These are phyloP conservation scores for Cytospora leucostoma DNA, from an alignment of 2,329 filamentous ascomycete genomes.

Conservation along the genomic window DNA sequence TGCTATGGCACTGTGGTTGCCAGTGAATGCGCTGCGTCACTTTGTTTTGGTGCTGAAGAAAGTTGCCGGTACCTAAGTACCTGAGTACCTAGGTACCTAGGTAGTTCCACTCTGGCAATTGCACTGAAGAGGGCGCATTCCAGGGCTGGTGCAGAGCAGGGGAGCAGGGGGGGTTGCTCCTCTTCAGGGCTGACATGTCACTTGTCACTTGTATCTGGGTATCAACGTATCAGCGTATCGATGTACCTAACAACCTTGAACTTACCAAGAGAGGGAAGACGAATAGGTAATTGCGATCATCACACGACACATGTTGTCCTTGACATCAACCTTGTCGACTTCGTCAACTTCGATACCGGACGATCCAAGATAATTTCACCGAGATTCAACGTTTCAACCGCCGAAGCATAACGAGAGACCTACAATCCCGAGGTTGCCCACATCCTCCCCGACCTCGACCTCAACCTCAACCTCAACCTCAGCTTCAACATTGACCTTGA, in stretches of 20 bases:
- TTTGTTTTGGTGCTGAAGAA: no score
- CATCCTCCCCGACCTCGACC: background rate
- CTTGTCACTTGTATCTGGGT: slow-evolving; percentile 11
- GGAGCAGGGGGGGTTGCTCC: no score
- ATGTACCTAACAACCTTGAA: background rate
- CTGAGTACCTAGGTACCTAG: no score
- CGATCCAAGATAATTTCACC: background rate
- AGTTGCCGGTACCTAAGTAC: no score
- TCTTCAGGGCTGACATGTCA: background rate
- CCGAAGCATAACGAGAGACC: background rate
- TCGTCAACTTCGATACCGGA: slow-evolving; percentile 9
- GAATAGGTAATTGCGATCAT: slow-evolving; percentile 5
- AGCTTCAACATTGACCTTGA: background rate
- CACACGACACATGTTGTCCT: slow-evolving; percentile 10
- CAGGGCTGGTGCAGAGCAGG: no score
- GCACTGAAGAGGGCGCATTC: no score
- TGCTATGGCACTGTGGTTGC: no score
- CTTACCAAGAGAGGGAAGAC: background rate
- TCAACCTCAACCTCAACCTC: background rate
- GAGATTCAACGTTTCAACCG: background rate
- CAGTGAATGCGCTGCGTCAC: background rate
- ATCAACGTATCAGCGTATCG: background rate
- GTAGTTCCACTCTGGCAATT: no score
- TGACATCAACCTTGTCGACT: background rate
- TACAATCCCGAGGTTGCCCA: background rate